Conservation (phyloP, 345 rosid species). For the Turnera subulata region DNA sequence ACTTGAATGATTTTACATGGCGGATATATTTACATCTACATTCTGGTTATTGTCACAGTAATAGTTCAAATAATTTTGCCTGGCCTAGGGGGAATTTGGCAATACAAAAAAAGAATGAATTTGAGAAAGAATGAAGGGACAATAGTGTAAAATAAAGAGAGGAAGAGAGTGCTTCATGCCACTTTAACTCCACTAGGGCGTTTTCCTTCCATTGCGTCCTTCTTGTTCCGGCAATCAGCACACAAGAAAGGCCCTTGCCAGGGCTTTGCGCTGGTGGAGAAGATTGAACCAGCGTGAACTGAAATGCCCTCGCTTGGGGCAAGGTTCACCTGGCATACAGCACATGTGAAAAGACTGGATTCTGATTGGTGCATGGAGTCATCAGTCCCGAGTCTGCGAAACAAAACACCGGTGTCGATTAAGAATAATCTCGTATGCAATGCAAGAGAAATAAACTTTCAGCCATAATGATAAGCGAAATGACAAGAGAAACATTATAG, state of each 20-base stretch:
- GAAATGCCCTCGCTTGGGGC: slow-evolving; percentile 78
- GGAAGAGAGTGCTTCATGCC: slow-evolving; percentile 24
- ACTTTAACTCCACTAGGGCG: slow-evolving; percentile 74
- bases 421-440: too few species aligned
- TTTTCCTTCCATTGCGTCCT: slow-evolving; percentile 97
- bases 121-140: slow-evolving; percentile 33
- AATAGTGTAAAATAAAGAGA: too few species aligned
- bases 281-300: slow-evolving; percentile 72
- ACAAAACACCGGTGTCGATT: neutral
- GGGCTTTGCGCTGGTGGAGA: slow-evolving; percentile 63
- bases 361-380: slow-evolving; percentile 36
- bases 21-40: slow-evolving; percentile 31
- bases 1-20: slow-evolving; percentile 15
- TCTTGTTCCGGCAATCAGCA: slow-evolving; percentile 65
- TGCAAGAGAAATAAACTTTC: too few species aligned
- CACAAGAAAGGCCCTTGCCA: slow-evolving; percentile 98
- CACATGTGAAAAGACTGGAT: slow-evolving; percentile 68
- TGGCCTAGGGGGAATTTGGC: slow-evolving; percentile 17
- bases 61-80: slow-evolving; percentile 20
- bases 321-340: slow-evolving; percentile 77
- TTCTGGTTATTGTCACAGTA: slow-evolving; percentile 2
- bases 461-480: too few species aligned
- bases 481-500: too few species aligned
- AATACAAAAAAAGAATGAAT: slow-evolving; percentile 2
- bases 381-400: slow-evolving; percentile 62